Percentiles rank a stretch among this genome's conserved stretches.
Conservation (phyloP, 306 rosid genomes). For the Glycine soja region DNA sequence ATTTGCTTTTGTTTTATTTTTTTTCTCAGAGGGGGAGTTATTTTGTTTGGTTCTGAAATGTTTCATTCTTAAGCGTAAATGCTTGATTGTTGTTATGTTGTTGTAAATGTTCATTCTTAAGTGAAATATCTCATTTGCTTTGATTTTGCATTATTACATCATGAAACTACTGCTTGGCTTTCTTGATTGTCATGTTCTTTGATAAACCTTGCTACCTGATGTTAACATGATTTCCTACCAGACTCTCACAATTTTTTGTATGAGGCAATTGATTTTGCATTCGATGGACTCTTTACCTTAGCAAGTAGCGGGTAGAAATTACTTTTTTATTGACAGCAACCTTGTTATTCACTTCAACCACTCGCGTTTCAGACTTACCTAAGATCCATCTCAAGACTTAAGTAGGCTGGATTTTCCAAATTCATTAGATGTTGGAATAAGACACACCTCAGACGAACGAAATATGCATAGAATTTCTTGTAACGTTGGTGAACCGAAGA, state of each 20-base stretch:
- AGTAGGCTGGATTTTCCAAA: background rate
- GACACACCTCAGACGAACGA: background rate
- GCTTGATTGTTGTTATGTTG: background rate
- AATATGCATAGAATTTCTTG: background rate
- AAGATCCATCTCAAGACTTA: background rate
- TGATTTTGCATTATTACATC: constrained; percentile 8
- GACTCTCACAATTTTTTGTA: background rate
- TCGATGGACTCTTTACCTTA: background rate
- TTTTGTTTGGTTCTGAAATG: background rate
- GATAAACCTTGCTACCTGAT: background rate
- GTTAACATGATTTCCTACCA: background rate
- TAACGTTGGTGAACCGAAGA: background rate
- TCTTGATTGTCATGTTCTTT: background rate
- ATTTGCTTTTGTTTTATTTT: background rate
- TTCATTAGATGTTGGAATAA: background rate
- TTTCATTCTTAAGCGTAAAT: background rate
- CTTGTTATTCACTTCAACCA: background rate
- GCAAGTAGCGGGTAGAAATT: background rate
- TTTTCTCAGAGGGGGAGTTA: background rate
- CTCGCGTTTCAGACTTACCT: background rate
- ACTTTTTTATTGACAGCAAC: background rate
- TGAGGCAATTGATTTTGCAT: background rate
- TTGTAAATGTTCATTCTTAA: background rate
- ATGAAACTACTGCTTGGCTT: background rate
- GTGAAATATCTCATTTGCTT: constrained; percentile 11